Conservation (phyloP, 2,329 filamentous ascomycete genomes). For the Hypoxylon sp. region DNA sequence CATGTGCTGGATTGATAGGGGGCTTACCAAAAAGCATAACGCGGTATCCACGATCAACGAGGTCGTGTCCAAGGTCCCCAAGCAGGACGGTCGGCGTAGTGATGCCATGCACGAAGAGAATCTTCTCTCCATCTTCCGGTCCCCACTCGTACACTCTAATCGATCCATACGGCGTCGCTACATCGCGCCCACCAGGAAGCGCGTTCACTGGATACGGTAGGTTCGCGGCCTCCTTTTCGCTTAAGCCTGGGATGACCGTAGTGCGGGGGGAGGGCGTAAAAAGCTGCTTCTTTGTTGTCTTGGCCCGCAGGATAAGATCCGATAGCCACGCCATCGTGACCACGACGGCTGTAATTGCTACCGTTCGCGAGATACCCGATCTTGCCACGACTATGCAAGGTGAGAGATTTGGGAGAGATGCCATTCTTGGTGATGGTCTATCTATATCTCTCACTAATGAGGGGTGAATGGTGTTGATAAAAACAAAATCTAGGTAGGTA, state of each 20-base stretch:
- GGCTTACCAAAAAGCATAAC: constrained; percentile 79
- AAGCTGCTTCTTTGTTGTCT: constrained; percentile 5
- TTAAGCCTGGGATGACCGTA: constrained; percentile 1
- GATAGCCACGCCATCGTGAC: too few relatives aligned
- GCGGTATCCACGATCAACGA: constrained; percentile 72
- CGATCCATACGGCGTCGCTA: constrained; percentile 74
- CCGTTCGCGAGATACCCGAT: too few relatives aligned
- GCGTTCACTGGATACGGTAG: constrained; percentile 74
- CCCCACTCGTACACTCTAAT: constrained; percentile 85
- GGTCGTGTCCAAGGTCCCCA: constrained; percentile 69
- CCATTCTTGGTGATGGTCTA: too few relatives aligned
- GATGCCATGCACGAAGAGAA: constrained; percentile 82
- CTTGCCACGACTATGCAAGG: too few relatives aligned
- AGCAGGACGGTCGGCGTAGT: constrained; percentile 78
- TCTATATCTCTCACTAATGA: too few relatives aligned
- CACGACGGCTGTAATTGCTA: too few relatives aligned
- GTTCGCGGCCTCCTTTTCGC: constrained; percentile 37
- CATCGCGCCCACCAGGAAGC: constrained; percentile 74
- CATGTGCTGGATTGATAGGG: too few relatives aligned
- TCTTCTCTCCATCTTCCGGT: constrained; percentile 72
- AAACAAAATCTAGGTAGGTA: too few relatives aligned
- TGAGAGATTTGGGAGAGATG: too few relatives aligned
- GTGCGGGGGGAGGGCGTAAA: constrained; percentile 26
- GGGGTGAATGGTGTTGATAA: too few relatives aligned
- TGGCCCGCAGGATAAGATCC: too few relatives aligned